Evolutionary conservation across 352 stramenopile species (phyloP).

Genomic region (Pythium dissotocum): DNA sequence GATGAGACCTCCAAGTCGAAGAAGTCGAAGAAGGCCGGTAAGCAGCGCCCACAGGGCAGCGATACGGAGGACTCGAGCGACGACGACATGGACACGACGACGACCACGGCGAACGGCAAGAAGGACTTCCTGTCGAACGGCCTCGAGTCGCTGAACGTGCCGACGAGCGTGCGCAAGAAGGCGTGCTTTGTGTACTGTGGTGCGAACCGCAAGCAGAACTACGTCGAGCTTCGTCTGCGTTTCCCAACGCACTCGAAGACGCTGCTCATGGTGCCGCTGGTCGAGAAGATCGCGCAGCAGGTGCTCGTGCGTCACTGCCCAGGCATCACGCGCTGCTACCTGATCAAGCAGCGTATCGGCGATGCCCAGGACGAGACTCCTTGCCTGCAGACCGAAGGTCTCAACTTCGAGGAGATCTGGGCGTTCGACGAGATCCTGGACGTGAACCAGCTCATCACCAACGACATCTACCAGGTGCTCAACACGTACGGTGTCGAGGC

Average conservation of each 20-base stretch:
- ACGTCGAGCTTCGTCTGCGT: constrained; percentile 81
- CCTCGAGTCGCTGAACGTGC: constrained; percentile 76
- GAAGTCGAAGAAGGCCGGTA: constrained; percentile 37
- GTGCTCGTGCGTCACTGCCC: constrained; percentile 88
- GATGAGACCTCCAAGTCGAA: constrained; percentile 28
- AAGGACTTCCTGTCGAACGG: constrained; percentile 47
- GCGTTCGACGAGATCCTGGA: constrained; percentile 90
- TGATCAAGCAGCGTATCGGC: constrained; percentile 87
- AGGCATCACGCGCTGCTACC: constrained; percentile 87
- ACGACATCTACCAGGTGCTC: constrained; percentile 98
- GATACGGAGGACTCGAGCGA: constrained; percentile 47
- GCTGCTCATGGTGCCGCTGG: constrained; percentile 87
- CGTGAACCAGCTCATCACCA: constrained; percentile 95
- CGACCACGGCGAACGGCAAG: constrained; percentile 24
- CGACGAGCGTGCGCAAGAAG: constrained; percentile 82
- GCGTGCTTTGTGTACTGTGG: constrained; percentile 85
- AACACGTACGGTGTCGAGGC: constrained; percentile 98
- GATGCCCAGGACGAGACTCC: constrained; percentile 79
- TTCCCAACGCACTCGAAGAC: constrained; percentile 90
- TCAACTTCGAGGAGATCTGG: constrained; percentile 99
- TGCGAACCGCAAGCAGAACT: constrained; percentile 78
- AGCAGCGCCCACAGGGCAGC: constrained; percentile 19
- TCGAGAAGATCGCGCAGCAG: constrained; percentile 84
- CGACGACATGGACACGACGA: constrained; percentile 33
- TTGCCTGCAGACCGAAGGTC: constrained; percentile 94